Base-by-base conservation (phyloP, 2,329 filamentous ascomycete genomes). In the Pestalotiopsis sp. region DNA sequence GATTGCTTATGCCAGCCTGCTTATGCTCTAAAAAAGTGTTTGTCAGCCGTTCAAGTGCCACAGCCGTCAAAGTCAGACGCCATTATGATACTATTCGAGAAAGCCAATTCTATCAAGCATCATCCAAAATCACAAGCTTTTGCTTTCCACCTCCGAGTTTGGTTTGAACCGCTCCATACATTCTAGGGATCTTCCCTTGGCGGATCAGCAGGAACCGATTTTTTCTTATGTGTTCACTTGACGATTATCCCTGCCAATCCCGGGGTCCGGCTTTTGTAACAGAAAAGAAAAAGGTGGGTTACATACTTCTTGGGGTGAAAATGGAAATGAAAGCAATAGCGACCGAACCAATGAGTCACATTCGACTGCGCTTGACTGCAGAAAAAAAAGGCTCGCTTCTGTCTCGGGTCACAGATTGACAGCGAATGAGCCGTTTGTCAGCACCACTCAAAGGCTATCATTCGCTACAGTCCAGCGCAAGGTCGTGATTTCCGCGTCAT, bases 401-500 rank as follows among this genome's bases (percentile, higher is more conserved):
- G 25, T 36, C 38, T 64, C 36, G 25, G 62, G 38, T 27, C 20
- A 23, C 38, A 45, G 38, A 39, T n/a, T 52, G 41, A 49, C 39
- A 64, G 62, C 62, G 41, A 64, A 64, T 62, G 45, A 27, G 39
- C 39, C 62, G 62, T 64, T 64, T 64, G 62, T 64, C 38, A 64
- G 62, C 62, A 45, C 27, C 20, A n/a, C 13, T 14, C 7, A 60
- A 60, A 39, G 31, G 57, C 36, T 45, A 39, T 49, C 38, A 64
- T 49, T 49, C 39, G 62, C 39, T 27, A 17, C 39, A 23, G 31
- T 9, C 39, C 38, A 39, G 17, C 14, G 11, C 39, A 23, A 49
- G 14, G 62, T 39, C 20, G n/a, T 52, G 36, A 66, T 66, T 66
- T 58, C 63, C 63, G 63, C 63, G 63, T 66, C 63, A 66, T 66